These are phyloP conservation scores for Rhododendron kiyosumense DNA, from an alignment of 148 eudicot genomes.

Conservation along the genomic window DNA sequence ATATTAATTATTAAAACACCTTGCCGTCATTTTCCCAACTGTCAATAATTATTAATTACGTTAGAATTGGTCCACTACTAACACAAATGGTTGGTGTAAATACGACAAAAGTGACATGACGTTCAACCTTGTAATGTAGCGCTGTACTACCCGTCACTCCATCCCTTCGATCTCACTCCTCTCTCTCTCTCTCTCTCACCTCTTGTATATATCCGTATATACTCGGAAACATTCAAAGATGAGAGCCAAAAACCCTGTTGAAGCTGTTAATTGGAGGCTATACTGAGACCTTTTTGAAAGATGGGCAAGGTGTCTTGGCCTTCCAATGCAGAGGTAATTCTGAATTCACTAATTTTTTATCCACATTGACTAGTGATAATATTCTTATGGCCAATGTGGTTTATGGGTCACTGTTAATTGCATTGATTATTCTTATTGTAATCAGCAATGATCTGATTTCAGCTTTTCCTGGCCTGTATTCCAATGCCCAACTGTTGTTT, in stretches of 20 bases:
- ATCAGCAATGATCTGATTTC: not conserved
- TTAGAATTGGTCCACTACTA: no score
- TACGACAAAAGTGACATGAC: not conserved
- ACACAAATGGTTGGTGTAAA: no score
- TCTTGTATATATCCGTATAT: not conserved
- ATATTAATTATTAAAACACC: no score
- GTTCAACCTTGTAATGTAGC: not conserved
- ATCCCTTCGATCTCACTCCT: not conserved
- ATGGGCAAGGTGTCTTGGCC: constrained; percentile 66
- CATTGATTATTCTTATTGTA: not conserved
- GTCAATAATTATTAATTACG: no score
- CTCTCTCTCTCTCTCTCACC: not conserved
- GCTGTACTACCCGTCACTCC: not conserved
- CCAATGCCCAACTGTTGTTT: not conserved
- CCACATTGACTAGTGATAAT: not conserved
- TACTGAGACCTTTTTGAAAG: not conserved
- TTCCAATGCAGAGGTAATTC: constrained; percentile 53
- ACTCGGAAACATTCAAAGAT: not conserved
- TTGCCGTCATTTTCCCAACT: no score
- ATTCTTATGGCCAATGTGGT: not conserved
- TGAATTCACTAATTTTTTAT: not conserved
- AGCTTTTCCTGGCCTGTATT: not conserved
- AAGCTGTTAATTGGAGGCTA: not conserved
- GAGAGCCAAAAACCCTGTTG: not conserved
- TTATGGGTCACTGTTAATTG: not conserved